These are phyloP conservation scores for Carex scoparia DNA, from an alignment of 176 grass and related monocot genomes.

Conservation along the genomic window DNA sequence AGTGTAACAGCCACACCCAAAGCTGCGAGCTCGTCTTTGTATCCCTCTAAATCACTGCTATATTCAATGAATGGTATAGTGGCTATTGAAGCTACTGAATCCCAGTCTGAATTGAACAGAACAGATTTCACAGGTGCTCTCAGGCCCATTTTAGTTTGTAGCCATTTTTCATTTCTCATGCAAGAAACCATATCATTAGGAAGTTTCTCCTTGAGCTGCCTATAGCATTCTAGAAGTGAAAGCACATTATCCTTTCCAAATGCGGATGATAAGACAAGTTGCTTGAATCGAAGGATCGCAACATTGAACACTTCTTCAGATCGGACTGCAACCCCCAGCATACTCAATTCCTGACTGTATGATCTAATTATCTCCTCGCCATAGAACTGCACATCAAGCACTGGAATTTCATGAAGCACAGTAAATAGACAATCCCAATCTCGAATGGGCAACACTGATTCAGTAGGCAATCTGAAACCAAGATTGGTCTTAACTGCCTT, in stretches of 20 bases:
- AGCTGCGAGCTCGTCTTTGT: slow-evolving; percentile 48
- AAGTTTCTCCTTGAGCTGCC: slow-evolving; percentile 17
- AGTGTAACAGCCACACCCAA: slow-evolving; percentile 41
- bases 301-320: slow-evolving; percentile 34
- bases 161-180: neutral
- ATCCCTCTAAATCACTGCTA: slow-evolving; percentile 33
- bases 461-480: slow-evolving; percentile 38
- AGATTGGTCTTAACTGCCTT: slow-evolving; percentile 59
- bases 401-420: slow-evolving; percentile 23
- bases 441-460: slow-evolving; percentile 41
- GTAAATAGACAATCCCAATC: slow-evolving; percentile 48
- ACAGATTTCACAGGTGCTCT: slow-evolving; percentile 36
- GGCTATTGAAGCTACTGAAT: slow-evolving; percentile 36
- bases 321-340: slow-evolving; percentile 32
- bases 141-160: slow-evolving; percentile 43
- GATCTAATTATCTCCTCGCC: slow-evolving; percentile 25
- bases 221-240: slow-evolving; percentile 40
- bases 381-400: slow-evolving; percentile 58
- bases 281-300: slow-evolving; percentile 28
- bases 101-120: slow-evolving; percentile 35
- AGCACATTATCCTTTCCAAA: slow-evolving; percentile 31
- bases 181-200: slow-evolving; percentile 26
- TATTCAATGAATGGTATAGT: slow-evolving; percentile 50
- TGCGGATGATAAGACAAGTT: slow-evolving; percentile 10
- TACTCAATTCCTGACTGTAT: slow-evolving; percentile 42